A percentile compares a stretch with the other conserved stretches of the same genome.
Evolutionary conservation across 176 grass and related monocot species (phyloP).

Genomic region (barley (Hordeum vulgare)): MorexV3_pseudomolecules_assembly NC_058523.1:458833623-458834122

Average conservation of each 20-base stretch:
- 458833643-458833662: too few species aligned
- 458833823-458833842: not conserved
- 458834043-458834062: not conserved
- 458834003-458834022: not conserved
- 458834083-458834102: too few species aligned
- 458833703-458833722: too few species aligned
- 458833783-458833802: not conserved
- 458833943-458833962: not conserved
- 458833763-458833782: too few species aligned
- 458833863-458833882: not conserved
- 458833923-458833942: not conserved
- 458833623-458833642: too few species aligned
- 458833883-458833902: not conserved
- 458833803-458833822: not conserved
- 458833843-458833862: not conserved
- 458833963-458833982: not conserved
- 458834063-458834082: not conserved
- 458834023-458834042: not conserved
- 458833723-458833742: too few species aligned
- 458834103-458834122: not conserved
- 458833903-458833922: not conserved
- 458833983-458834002: not conserved
- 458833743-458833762: too few species aligned
- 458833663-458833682: too few species aligned
- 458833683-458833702: too few species aligned